These are phyloP conservation scores for Phellinidium pouzarii DNA, from an alignment of 1,284 basidiomycete genomes.

Conservation along the genomic window DNA sequence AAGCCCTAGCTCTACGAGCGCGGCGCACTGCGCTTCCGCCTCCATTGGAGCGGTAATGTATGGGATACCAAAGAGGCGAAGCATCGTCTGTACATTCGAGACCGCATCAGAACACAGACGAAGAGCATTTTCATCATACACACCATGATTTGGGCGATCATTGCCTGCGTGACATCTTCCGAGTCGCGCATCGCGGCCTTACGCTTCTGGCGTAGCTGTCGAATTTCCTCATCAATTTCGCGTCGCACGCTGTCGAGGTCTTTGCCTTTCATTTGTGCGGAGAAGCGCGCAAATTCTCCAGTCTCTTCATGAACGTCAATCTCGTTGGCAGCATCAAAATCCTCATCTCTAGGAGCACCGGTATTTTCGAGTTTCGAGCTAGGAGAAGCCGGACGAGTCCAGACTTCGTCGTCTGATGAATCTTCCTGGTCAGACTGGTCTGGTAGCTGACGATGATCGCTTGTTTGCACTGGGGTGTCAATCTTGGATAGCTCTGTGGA, in stretches of 20 bases:
- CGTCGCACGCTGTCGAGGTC: slow-evolving; percentile 74
- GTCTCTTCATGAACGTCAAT: slow-evolving; percentile 82
- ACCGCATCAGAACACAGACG: too few relatives aligned
- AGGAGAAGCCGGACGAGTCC: slow-evolving; percentile 51
- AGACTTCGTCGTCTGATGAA: slow-evolving; percentile 27
- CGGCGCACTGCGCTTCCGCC: slow-evolving; percentile 98
- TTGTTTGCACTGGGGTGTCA: too few relatives aligned
- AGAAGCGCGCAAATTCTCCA: slow-evolving; percentile 85
- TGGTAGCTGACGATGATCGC: background rate
- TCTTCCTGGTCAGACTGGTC: slow-evolving; percentile 21
- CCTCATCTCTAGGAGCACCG: slow-evolving; percentile 14
- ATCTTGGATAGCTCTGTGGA: too few relatives aligned
- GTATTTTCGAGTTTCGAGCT: slow-evolving; percentile 20
- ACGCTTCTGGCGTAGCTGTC: slow-evolving; percentile 71
- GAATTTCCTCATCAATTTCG: slow-evolving; percentile 93
- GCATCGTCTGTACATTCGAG: slow-evolving; percentile 54
- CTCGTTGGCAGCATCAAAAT: slow-evolving; percentile 70
- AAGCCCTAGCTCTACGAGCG: slow-evolving; percentile 77
- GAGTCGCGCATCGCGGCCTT: slow-evolving; percentile 89
- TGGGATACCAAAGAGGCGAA: slow-evolving; percentile 93
- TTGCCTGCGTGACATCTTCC: slow-evolving; percentile 91
- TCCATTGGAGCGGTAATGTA: slow-evolving; percentile 99
- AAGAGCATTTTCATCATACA: slow-evolving; percentile 19
- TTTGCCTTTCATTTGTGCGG: slow-evolving; percentile 83
- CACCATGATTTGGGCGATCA: slow-evolving; percentile 95